A percentile compares a stretch with the other conserved stretches of the same genome.
phyloP scores from a whole-genome alignment of 163 green algal species.

The Scenedesmus sp. region DNA sequence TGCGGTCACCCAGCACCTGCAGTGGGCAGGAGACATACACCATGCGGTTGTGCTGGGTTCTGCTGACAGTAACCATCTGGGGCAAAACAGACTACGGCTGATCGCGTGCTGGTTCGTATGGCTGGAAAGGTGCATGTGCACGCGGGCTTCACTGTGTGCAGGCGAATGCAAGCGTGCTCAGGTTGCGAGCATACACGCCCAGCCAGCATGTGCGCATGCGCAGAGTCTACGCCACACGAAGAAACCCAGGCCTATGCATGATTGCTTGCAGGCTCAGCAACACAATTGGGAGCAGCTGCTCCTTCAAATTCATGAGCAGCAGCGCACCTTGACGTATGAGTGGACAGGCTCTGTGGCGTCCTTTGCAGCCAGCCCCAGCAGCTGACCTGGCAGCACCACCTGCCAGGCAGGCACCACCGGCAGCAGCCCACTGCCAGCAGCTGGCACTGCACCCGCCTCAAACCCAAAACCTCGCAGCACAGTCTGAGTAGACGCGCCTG shows the following conservation, averaged over 20 bases:
- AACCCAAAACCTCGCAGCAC: conserved; percentile 29
- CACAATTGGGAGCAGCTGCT: background rate
- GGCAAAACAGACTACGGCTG: too few species aligned
- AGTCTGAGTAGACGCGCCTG: background rate
- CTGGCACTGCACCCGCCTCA: background rate
- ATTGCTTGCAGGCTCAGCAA: background rate
- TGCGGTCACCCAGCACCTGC: conserved; percentile 87
- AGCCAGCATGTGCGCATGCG: too few species aligned
- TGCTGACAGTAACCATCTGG: too few species aligned
- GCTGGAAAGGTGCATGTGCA: too few species aligned
- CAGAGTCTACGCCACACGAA: too few species aligned
- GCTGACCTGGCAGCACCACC: conserved; percentile 51
- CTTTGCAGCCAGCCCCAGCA: conserved; percentile 69
- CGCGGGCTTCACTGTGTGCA: too few species aligned
- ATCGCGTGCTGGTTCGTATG: too few species aligned
- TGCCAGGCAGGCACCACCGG: conserved; percentile 53
- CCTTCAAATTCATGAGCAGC: background rate
- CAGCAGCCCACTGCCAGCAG: background rate
- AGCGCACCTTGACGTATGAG: conserved; percentile 77
- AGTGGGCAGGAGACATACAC: background rate
- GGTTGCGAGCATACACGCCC: too few species aligned
- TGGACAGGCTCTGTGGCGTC: conserved; percentile 73
- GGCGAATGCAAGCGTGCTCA: too few species aligned
- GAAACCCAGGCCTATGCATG: background rate
- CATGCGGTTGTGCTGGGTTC: background rate